phyloP scores from a whole-genome alignment of 2,329 filamentous ascomycete species.

The Fragosphaeria purpurea region DNA sequence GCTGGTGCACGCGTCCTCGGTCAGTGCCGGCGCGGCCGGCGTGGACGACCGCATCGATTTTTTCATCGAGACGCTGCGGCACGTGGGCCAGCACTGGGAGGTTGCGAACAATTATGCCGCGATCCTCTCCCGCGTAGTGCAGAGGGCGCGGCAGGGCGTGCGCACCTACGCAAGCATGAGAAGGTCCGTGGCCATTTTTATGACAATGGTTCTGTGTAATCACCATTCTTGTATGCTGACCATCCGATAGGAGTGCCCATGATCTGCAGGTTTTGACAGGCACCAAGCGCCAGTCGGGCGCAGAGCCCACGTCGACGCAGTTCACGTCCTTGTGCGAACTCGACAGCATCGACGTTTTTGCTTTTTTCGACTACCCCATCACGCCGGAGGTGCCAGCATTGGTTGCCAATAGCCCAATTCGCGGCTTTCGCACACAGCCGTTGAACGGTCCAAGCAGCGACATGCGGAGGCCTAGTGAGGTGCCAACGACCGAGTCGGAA shows the following conservation, averaged over 20 bases:
- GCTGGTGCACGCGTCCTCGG: constrained; percentile 84
- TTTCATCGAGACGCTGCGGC: constrained; percentile 70
- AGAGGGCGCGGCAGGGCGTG: constrained; percentile 73
- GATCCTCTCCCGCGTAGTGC: constrained; percentile 70
- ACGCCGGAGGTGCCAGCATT: too few species aligned
- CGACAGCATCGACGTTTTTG: constrained; percentile 84
- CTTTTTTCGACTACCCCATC: constrained; percentile 85
- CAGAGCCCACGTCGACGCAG: constrained; percentile 48
- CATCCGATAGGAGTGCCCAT: constrained; percentile 52
- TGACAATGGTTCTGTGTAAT: too few species aligned
- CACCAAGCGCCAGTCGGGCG: constrained; percentile 54
- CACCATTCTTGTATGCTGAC: not conserved
- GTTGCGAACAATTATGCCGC: constrained; percentile 74
- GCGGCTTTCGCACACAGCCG: too few species aligned
- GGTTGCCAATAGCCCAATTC: too few species aligned
- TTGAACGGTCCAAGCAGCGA: too few species aligned
- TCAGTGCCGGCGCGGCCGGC: constrained; percentile 38
- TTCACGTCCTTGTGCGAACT: constrained; percentile 71
- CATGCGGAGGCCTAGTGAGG: too few species aligned
- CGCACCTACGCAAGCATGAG: constrained; percentile 86
- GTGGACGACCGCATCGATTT: constrained; percentile 70
- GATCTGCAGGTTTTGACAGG: constrained; percentile 84
- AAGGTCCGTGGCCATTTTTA: constrained; percentile 29
- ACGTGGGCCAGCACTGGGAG: constrained; percentile 76
- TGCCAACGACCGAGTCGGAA: too few species aligned